Conservation (phyloP, 1,284 basidiomycete species). For the Sporisorium iseilematis-ciliati region DNA sequence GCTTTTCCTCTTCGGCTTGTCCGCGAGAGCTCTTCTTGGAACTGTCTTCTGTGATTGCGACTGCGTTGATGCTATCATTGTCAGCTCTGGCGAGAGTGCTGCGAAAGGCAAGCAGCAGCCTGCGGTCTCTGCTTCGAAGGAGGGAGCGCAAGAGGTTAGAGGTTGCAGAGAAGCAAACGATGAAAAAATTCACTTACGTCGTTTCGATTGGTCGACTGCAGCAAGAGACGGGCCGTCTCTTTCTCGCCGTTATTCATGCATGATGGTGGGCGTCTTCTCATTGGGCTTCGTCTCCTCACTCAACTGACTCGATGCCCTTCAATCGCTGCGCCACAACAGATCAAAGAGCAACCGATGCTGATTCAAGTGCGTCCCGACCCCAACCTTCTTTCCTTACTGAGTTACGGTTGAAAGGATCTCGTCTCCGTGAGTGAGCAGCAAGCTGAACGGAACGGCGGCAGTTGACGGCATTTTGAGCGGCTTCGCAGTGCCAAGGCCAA, state of each 20-base stretch:
- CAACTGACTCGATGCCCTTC: too few relatives aligned
- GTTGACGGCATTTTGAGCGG: slow-evolving; percentile 21
- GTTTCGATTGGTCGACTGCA: slow-evolving; percentile 12
- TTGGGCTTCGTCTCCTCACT: not conserved
- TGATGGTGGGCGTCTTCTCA: not conserved
- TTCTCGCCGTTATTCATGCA: not conserved
- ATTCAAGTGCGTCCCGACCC: too few relatives aligned
- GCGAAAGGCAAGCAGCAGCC: too few relatives aligned
- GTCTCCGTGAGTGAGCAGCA: too few relatives aligned
- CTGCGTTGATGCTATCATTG: not conserved
- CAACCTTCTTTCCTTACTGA: too few relatives aligned
- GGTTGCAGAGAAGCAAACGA: not conserved
- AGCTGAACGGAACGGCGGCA: too few relatives aligned
- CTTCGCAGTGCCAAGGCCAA: slow-evolving; percentile 6
- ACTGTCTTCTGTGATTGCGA: too few relatives aligned
- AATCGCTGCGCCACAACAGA: too few relatives aligned
- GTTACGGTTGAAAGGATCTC: not conserved
- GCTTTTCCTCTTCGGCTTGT: too few relatives aligned
- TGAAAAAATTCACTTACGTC: not conserved
- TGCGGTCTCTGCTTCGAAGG: not conserved
- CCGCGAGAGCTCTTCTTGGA: too few relatives aligned
- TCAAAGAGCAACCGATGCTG: too few relatives aligned
- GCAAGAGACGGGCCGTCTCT: slow-evolving; percentile 7
- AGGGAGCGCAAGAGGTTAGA: not conserved
- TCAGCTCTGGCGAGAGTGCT: too few relatives aligned